Percentiles rank a stretch among this genome's conserved stretches.
phyloP scores from a whole-genome alignment of 768 basidiomycete genomes.

The Boletus subcaerulescens region DNA sequence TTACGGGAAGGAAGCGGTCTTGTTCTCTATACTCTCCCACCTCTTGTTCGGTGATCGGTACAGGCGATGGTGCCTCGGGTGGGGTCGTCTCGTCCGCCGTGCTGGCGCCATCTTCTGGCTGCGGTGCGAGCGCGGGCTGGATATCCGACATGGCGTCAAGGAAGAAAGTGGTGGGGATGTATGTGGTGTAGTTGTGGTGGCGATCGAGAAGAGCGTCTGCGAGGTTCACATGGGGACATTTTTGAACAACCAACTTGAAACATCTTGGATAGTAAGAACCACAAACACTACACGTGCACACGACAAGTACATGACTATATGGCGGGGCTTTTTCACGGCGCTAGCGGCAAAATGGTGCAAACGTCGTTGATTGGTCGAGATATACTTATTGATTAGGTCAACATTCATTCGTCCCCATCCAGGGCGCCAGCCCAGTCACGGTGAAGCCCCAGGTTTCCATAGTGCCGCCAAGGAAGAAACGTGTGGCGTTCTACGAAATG shows the following conservation, averaged over 20 bases:
- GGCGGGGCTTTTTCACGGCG: conserved; percentile 11
- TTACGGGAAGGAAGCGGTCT: conserved; percentile 89
- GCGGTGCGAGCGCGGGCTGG: conserved; percentile 40
- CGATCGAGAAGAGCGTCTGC: neutral
- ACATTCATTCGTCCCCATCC: neutral
- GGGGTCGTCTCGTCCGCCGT: conserved; percentile 27
- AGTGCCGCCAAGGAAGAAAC: no score
- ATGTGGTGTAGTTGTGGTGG: neutral
- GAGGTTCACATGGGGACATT: neutral
- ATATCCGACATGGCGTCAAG: conserved; percentile 27
- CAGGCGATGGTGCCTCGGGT: conserved; percentile 50
- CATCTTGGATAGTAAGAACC: neutral
- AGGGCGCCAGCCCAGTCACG: no score
- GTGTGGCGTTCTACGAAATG: no score
- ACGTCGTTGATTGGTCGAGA: conserved; percentile 14
- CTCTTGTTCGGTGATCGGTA: conserved; percentile 86
- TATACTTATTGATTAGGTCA: conserved; percentile 11
- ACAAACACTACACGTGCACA: no score
- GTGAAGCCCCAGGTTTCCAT: no score
- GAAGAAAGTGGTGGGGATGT: neutral
- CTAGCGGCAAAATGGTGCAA: conserved; percentile 4
- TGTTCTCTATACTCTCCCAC: conserved; percentile 94
- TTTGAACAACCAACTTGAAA: neutral
- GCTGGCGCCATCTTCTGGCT: conserved; percentile 36
- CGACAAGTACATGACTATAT: no score